These are phyloP conservation scores for Lasiodiplodia hormozganensis DNA, from an alignment of 2,329 filamentous ascomycete species.

Conservation along the genomic window DNA sequence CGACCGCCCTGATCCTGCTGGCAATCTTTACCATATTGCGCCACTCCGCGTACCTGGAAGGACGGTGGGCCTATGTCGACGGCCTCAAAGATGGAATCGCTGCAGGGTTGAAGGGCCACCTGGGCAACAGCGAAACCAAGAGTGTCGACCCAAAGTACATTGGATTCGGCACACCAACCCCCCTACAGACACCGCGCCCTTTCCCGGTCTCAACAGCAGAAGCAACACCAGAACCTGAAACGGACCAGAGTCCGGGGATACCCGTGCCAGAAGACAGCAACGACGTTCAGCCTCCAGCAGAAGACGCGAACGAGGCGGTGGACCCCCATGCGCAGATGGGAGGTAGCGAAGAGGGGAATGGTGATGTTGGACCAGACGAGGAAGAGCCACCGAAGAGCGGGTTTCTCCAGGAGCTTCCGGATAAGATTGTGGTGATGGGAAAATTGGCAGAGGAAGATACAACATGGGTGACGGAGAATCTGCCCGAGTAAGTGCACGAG, in stretches of 20 bases:
- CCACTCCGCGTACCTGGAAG: slow-evolving; percentile 20
- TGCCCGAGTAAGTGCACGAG: slow-evolving; percentile 22
- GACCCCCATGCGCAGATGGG: background rate
- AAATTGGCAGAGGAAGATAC: slow-evolving; percentile 31
- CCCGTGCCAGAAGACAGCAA: background rate
- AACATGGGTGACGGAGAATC: slow-evolving; percentile 31
- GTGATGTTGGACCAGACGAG: background rate
- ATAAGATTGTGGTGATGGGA: slow-evolving; percentile 28
- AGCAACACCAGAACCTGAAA: background rate
- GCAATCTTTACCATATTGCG: slow-evolving; percentile 6
- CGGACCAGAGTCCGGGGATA: background rate
- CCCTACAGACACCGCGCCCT: background rate
- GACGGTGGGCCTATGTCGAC: slow-evolving; percentile 13
- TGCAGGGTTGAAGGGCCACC: background rate
- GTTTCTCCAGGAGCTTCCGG: background rate
- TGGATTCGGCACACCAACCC: slow-evolving; percentile 22
- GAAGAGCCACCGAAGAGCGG: background rate
- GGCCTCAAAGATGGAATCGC: slow-evolving; percentile 12
- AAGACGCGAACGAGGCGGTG: background rate
- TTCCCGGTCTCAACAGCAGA: background rate
- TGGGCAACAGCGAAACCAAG: background rate
- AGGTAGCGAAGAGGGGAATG: background rate
- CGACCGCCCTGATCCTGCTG: slow-evolving; percentile 15
- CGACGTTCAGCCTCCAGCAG: background rate
- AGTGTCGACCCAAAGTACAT: slow-evolving; percentile 18